phyloP scores from a whole-genome alignment of 2,329 filamentous ascomycete genomes.

The Aspergillus piperis region DNA sequence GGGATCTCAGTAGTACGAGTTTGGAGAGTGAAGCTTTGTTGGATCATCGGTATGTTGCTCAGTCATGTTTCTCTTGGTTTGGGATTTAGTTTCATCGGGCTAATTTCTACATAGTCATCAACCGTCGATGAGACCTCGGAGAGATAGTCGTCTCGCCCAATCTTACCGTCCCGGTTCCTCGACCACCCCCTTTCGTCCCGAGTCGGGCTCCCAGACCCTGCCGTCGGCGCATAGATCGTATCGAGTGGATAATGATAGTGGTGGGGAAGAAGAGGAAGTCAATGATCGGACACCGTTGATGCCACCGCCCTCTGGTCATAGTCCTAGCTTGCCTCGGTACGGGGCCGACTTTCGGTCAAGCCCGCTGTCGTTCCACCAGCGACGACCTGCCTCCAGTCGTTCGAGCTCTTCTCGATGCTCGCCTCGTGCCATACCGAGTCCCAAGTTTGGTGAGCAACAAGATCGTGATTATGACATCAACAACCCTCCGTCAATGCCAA shows the following conservation, averaged over 20 bases:
- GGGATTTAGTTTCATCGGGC: neutral
- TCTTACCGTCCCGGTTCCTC: conserved; percentile 41
- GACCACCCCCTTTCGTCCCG: conserved; percentile 47
- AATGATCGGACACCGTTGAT: conserved; percentile 61
- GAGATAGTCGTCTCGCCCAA: conserved; percentile 51
- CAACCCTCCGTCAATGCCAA: conserved; percentile 64
- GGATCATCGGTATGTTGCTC: conserved; percentile 71
- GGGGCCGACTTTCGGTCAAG: conserved; percentile 33
- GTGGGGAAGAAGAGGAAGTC: conserved; percentile 38
- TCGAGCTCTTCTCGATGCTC: conserved; percentile 34
- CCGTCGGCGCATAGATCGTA: conserved; percentile 33
- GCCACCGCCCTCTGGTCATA: conserved; percentile 30
- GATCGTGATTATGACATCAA: conserved; percentile 61
- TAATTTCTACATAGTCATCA: conserved; percentile 53
- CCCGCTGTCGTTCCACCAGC: conserved; percentile 28
- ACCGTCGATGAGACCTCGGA: conserved; percentile 63
- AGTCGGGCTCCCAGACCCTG: conserved; percentile 33
- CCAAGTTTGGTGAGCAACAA: conserved; percentile 21
- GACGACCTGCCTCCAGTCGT: conserved; percentile 27
- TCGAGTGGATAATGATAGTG: conserved; percentile 30
- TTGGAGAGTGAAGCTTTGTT: conserved; percentile 85
- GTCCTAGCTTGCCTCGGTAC: conserved; percentile 39
- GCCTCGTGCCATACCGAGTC: conserved; percentile 28
- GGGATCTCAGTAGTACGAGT: conserved; percentile 77
- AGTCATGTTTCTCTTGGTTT: neutral